Evolutionary conservation across 2,329 filamentous ascomycete genomes (phyloP), one percentile per base, ranked within the genome.

Genomic region (Monilinia fructigena): DNA sequence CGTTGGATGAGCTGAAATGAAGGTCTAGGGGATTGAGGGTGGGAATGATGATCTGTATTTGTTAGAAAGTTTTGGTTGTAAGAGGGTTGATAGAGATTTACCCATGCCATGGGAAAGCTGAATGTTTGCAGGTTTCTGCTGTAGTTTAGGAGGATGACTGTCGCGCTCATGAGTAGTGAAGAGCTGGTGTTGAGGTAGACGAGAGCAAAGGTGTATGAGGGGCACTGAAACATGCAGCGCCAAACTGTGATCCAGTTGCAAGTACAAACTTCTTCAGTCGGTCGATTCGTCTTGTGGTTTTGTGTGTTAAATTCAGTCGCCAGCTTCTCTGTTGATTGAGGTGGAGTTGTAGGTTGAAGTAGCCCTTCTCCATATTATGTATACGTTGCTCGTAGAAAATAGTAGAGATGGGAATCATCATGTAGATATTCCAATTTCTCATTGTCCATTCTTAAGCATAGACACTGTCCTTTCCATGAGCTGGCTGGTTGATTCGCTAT

Each of bases 91-190:
- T 2, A 38, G 48, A 3, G 26, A 3, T 12, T 48, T 26, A 48
- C 42, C 20, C 6, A 48, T n/a, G 56, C 31, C 28, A 60, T 60
- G n/a, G 20, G 45, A 14, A 35, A 60, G 20, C 56, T 48, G 28
- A 12, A 12, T 23, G 28, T 23, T 23, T 48, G 42, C 7, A 60
- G 42, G 14, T 23, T 18, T 48, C 28, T 60, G 56, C 42, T 48
- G 31, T 48, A 35, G 31, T 48, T 60, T 8, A 60, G 42, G 28
- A 26, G 38, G 56, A 60, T 60, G 28, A 35, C 48, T 3, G 56
- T 35, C 35, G 28, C 20, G 14, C 42, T 35, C 42, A 60, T 48
- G 56, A 60, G 56, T 10, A 60, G 42, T 38, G 56, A 60, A 50
- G 56, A 60, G 12, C 20, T 50, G 56, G 31, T 38, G 12, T 59